These are phyloP conservation scores for Plasmodium gaboni DNA, from an alignment of 169 alveolate species.

Conservation along the genomic window DNA sequence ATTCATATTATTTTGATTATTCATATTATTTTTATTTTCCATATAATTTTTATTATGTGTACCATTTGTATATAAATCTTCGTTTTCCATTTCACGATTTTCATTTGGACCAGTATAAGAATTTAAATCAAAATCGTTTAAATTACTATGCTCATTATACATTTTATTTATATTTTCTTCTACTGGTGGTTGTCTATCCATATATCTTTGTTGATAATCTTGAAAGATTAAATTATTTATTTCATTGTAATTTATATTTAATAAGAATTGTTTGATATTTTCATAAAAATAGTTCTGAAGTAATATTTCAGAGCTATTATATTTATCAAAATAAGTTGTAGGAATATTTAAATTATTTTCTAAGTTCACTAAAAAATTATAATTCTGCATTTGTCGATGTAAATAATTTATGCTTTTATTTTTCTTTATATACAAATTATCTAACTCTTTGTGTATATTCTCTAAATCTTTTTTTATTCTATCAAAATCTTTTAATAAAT, in stretches of 20 bases:
- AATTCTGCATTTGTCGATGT: slow-evolving; percentile 76
- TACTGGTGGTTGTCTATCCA: not conserved
- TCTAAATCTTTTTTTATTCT: slow-evolving; percentile 45
- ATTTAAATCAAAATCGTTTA: not conserved
- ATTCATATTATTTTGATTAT: slow-evolving; percentile 8
- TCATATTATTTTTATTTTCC: slow-evolving; percentile 31
- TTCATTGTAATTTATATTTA: slow-evolving; percentile 57
- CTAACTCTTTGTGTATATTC: slow-evolving; percentile 37
- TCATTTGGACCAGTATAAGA: slow-evolving; percentile 1
- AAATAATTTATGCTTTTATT: slow-evolving; percentile 31
- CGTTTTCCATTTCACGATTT: not conserved
- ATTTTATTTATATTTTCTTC: slow-evolving; percentile 1
- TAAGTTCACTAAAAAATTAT: slow-evolving; percentile 39
- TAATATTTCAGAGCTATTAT: slow-evolving; percentile 47
- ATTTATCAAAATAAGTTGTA: slow-evolving; percentile 34
- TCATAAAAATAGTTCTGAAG: slow-evolving; percentile 50
- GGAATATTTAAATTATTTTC: slow-evolving; percentile 66
- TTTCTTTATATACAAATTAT: slow-evolving; percentile 47
- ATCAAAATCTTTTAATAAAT: slow-evolving; percentile 55
- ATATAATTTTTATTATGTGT: not conserved
- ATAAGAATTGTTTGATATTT: slow-evolving; percentile 46
- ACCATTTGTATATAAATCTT: slow-evolving; percentile 3
- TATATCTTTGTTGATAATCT: slow-evolving; percentile 27
- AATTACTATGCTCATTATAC: slow-evolving; percentile 8
- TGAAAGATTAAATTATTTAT: slow-evolving; percentile 26